Base-by-base conservation (phyloP, 2,329 filamentous ascomycete genomes). In the Cylindrodendrum hubeiense region DNA sequence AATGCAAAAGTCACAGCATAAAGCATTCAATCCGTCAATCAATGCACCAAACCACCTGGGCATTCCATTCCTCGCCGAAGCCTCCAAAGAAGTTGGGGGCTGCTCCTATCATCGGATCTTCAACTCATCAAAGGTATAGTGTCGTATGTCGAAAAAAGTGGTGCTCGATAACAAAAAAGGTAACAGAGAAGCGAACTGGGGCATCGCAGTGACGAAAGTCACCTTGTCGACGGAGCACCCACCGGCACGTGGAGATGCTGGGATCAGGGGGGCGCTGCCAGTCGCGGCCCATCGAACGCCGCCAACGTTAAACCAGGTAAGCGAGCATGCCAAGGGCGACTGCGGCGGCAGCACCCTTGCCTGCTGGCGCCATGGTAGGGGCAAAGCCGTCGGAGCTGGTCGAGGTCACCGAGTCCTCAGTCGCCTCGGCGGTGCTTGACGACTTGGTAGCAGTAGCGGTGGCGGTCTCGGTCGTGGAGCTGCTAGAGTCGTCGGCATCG, bases 281-380 rank as follows among this genome's bases (percentile, higher is more conserved):
- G 66, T 66, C 34, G 53, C 63, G 63, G 54, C 51, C 58, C 60
- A 63, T 54, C 60, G 60, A 69, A 70, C 63, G 71, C 71, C 26
- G 26, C 21, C 61, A 43, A 58, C 57, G 59, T 70, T 83, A 87
- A 73, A 88, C 75, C 68, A 87, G 75, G 71, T 84, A 85, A 68
- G 86, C 86, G 66, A 88, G 77, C 47, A 88, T 74, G 60, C 85
- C 86, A 47, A 86, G 75, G 63, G 85, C 87, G 43, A 84, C 81
- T 34, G 81, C 84, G 7, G 84, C 84, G 22, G 76, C 79, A 44
- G 80, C 82, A 51, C 84, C 83, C 63, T 84, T 83, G 71, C 82
- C 77, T 15, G 65, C 75, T 30, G 79, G 78, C 44, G 82, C 85
- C 66, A 84, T 78, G 53, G 82, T 81, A 71, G 80, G 76, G 53